Percentiles rank a stretch among this genome's conserved stretches.
phyloP scores from a whole-genome alignment of 768 basidiomycete genomes.

The Daedaleopsis sinensis region DNA sequence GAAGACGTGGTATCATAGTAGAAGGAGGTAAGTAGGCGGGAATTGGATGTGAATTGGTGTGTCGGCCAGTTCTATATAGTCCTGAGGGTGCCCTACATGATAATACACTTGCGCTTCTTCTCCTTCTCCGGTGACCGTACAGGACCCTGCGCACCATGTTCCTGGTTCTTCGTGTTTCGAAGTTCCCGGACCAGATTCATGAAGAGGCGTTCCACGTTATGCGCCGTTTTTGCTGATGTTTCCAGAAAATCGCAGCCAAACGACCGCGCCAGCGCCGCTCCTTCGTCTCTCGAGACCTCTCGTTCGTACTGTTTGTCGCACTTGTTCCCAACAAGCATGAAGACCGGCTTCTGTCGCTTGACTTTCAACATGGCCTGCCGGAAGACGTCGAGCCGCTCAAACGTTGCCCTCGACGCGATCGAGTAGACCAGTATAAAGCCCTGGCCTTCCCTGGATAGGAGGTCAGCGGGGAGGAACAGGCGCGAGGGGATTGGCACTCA shows the following conservation, averaged over 20 bases:
- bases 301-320: conserved; percentile 90
- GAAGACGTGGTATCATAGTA: conserved; percentile 74
- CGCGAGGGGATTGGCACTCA: conserved; percentile 43
- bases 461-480: conserved; percentile 10
- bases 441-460: conserved; percentile 78
- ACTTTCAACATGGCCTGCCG: conserved; percentile 89
- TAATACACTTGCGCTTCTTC: conserved; percentile 66
- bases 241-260: conserved; percentile 95
- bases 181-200: conserved; percentile 83
- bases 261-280: conserved; percentile 73
- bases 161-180: conserved; percentile 63
- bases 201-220: conserved; percentile 91
- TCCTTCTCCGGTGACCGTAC: conserved; percentile 39
- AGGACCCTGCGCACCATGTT: conserved; percentile 43
- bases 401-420: conserved; percentile 91
- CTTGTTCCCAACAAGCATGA: conserved; percentile 97
- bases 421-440: conserved; percentile 98
- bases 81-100: conserved; percentile 77
- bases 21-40: conserved; percentile 62
- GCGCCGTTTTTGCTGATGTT: conserved; percentile 93
- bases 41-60: conserved; percentile 6
- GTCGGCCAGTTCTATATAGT: conserved; percentile 67
- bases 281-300: conserved; percentile 92
- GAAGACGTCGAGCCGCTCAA: conserved; percentile 88
- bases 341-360: conserved; percentile 81